Conservation (phyloP, 148 eudicot species). For the Dysphania ambrosioides region DNA sequence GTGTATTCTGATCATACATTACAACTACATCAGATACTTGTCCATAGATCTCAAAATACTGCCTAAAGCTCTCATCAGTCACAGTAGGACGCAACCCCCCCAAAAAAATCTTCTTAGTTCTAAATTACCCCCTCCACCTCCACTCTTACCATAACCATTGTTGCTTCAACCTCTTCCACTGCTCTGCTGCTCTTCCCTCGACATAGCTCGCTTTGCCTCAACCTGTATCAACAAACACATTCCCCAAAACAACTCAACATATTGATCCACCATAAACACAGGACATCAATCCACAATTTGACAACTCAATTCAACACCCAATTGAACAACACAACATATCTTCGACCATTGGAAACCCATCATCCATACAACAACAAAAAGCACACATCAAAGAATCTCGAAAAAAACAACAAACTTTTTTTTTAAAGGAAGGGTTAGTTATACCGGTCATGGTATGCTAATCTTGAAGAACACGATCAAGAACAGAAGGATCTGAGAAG, state of each 20-base stretch:
- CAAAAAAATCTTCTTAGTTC: constrained; percentile 94
- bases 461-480: constrained; percentile 78
- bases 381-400: background rate
- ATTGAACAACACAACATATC: background rate
- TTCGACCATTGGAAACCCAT: background rate
- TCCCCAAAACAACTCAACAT: too few relatives aligned
- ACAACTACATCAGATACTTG: constrained; percentile 82
- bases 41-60: constrained; percentile 85
- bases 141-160: constrained; percentile 42
- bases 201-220: constrained; percentile 93
- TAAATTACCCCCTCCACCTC: constrained; percentile 63
- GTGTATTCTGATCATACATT: constrained; percentile 92
- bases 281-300: too few relatives aligned
- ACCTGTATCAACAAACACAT: constrained; percentile 46
- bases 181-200: constrained; percentile 89
- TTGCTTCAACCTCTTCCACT: constrained; percentile 48
- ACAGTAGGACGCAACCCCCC: constrained; percentile 87
- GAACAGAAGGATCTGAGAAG: constrained; percentile 71
- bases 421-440: background rate
- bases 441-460: constrained; percentile 73
- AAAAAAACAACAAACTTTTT: background rate
- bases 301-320: background rate
- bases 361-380: background rate
- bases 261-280: too few relatives aligned
- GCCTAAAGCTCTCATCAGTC: constrained; percentile 80